phyloP scores from a whole-genome alignment of 176 grass and related monocot species.

The Eremochloa ophiuroides region DNA sequence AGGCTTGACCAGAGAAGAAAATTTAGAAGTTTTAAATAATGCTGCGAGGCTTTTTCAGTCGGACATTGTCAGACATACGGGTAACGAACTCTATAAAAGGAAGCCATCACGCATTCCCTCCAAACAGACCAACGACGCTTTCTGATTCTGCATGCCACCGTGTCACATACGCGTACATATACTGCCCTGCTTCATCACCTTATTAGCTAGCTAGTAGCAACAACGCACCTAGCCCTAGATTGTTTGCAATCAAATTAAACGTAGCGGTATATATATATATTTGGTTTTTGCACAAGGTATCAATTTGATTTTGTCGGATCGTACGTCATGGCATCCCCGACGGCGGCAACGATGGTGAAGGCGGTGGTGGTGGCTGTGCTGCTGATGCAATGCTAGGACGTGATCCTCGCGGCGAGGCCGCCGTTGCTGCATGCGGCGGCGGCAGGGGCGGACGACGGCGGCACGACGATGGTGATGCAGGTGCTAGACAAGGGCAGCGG shows the following conservation, averaged over 20 bases:
- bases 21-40: not conserved
- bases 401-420: conserved; percentile 9
- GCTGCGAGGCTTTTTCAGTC: too few species aligned
- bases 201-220: not conserved
- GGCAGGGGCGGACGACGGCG: not conserved
- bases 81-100: not conserved
- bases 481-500: not conserved
- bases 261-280: too few species aligned
- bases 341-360: not conserved
- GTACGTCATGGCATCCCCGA: not conserved
- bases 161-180: not conserved
- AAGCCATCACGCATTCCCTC: not conserved
- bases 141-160: too few species aligned
- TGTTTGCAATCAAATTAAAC: not conserved
- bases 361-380: not conserved
- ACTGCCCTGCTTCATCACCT: too few species aligned
- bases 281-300: too few species aligned
- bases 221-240: not conserved
- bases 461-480: not conserved
- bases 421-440: not conserved
- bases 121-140: not conserved
- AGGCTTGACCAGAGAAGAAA: not conserved
- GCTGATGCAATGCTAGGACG: conserved; percentile 10
- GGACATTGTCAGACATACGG: not conserved
- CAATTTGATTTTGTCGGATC: too few species aligned